Conservation (phyloP, 768 basidiomycete species). For the Dentipellis sp. region DNA sequence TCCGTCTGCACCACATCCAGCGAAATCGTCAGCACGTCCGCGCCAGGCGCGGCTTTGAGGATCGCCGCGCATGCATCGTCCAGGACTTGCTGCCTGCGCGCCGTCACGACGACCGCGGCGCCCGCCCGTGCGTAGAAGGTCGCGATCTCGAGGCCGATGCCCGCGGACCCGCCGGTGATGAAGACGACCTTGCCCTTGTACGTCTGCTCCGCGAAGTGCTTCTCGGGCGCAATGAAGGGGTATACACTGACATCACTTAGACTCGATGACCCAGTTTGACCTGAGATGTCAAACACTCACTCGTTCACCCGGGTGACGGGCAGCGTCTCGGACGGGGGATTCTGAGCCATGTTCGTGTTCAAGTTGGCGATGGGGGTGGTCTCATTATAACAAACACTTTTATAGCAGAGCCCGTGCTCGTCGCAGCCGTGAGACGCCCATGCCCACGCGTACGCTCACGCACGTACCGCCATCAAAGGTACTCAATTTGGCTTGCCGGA, state of each 20-base stretch:
- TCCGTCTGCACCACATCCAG: conserved; percentile 10
- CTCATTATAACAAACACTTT: too few species aligned
- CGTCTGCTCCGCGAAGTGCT: not conserved
- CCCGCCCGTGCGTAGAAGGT: conserved; percentile 11
- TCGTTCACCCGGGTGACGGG: not conserved
- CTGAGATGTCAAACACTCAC: not conserved
- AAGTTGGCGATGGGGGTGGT: not conserved
- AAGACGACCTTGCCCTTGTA: conserved; percentile 13
- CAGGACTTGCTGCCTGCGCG: conserved; percentile 6
- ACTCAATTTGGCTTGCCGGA: too few species aligned
- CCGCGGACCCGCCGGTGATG: conserved; percentile 10
- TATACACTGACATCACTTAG: not conserved
- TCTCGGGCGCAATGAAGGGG: not conserved
- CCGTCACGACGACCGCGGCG: conserved; percentile 8
- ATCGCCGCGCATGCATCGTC: conserved; percentile 10
- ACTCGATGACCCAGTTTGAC: not conserved
- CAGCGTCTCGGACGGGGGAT: not conserved
- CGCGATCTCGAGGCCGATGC: conserved; percentile 11
- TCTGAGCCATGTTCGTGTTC: not conserved
- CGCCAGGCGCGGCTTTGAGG: not conserved
- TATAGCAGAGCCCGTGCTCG: too few species aligned
- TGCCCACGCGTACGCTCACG: too few species aligned
- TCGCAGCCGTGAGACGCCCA: too few species aligned
- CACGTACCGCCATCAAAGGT: too few species aligned
- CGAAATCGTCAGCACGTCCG: conserved; percentile 2